Conservation (phyloP, 1,139 yeast genomes). For the Taphrina wiesneri region DNA sequence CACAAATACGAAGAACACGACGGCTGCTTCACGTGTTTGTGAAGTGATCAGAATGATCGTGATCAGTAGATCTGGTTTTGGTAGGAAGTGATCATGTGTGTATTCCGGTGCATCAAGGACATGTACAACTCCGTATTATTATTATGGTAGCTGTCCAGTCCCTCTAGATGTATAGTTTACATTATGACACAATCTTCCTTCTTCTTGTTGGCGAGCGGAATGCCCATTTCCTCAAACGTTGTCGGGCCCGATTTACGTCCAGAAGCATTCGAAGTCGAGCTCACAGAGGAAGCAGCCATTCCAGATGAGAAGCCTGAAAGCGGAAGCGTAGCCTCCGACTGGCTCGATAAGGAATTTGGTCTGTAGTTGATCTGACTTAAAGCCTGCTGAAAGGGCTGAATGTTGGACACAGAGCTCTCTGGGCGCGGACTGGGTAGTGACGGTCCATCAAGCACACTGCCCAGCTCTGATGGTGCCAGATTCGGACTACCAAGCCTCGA, state of each 20-base stretch:
- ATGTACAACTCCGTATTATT: neutral
- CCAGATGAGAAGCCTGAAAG: neutral
- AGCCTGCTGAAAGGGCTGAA: neutral
- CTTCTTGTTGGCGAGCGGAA: slow-evolving; percentile 42
- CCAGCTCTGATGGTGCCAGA: slow-evolving; percentile 19
- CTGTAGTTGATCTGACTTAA: neutral
- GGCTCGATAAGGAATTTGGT: neutral
- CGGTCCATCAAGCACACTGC: neutral
- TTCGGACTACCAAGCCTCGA: slow-evolving; percentile 11
- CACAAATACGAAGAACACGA: neutral
- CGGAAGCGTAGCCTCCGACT: neutral
- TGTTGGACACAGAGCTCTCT: slow-evolving; percentile 20
- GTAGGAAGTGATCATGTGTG: no score
- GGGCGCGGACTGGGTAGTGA: slow-evolving; percentile 17
- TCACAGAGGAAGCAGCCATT: neutral
- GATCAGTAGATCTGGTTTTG: neutral
- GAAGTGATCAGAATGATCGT: neutral
- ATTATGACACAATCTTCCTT: slow-evolving; percentile 44
- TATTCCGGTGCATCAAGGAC: no score
- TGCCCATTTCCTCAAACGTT: slow-evolving; percentile 46
- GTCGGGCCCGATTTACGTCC: slow-evolving; percentile 45
- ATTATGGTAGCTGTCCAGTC: no score
- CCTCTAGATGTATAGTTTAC: slow-evolving; percentile 40
- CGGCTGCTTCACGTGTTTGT: neutral
- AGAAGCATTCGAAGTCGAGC: neutral